A percentile compares a stretch with the other conserved stretches of the same genome.
Conservation (phyloP, 2,329 filamentous ascomycete species). For the Zalaria obscura region DNA sequence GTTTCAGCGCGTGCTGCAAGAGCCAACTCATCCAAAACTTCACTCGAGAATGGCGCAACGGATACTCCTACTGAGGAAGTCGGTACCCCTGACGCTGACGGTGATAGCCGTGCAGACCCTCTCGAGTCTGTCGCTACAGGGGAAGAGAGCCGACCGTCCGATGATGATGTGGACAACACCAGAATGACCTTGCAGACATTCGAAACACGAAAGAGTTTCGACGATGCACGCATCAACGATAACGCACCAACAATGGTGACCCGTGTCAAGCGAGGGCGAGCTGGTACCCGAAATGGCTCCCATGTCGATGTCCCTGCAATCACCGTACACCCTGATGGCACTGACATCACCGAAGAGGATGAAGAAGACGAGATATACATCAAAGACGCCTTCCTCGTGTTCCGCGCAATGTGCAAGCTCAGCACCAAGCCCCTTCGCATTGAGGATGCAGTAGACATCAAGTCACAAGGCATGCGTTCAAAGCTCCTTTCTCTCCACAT, state of each 20-base stretch:
- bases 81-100: conserved; percentile 15
- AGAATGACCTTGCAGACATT: conserved; percentile 57
- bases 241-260: conserved; percentile 55
- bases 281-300: conserved; percentile 28
- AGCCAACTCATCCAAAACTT: conserved; percentile 36
- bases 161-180: conserved; percentile 33
- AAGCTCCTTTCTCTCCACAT: conserved; percentile 92
- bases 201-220: conserved; percentile 51
- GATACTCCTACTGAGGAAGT: conserved; percentile 11
- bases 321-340: conserved; percentile 16
- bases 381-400: conserved; percentile 91
- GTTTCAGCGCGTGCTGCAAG: conserved; percentile 78
- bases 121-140: too few species aligned
- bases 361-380: conserved; percentile 93
- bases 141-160: conserved; percentile 11
- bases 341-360: conserved; percentile 46
- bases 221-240: conserved; percentile 51
- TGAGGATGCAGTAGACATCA: conserved; percentile 84
- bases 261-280: conserved; percentile 35
- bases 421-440: conserved; percentile 82
- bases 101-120: conserved; percentile 7
- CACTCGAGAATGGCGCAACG: conserved; percentile 17
- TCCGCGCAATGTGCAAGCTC: conserved; percentile 92
- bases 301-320: conserved; percentile 26
- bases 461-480: conserved; percentile 91